Percentiles rank a stretch among this genome's conserved stretches.
Evolutionary conservation across 441 rosid genomes (phyloP).

Genomic region (Adansonia gregorii): DNA sequence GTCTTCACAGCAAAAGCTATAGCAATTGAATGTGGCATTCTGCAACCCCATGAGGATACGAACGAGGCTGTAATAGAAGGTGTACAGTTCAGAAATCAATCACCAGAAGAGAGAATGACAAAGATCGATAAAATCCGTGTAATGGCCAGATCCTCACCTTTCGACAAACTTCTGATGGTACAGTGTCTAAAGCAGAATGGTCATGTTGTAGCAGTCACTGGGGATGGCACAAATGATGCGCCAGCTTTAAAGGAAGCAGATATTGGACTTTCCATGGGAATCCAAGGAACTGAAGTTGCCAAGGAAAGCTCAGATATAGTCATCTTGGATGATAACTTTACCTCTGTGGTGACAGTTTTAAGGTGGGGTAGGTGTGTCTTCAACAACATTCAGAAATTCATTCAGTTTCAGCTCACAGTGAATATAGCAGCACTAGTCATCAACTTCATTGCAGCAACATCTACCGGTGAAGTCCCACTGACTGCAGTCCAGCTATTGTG

Average conservation of each 20-base stretch:
- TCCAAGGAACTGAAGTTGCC: constrained; percentile 58
- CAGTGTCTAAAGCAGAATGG: constrained; percentile 45
- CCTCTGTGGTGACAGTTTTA: constrained; percentile 49
- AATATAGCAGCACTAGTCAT: constrained; percentile 51
- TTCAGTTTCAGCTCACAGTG: constrained; percentile 62
- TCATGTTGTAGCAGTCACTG: constrained; percentile 60
- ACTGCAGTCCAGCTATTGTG: constrained; percentile 61
- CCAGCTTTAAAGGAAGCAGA: constrained; percentile 58
- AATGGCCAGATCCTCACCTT: constrained; percentile 59
- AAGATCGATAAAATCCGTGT: constrained; percentile 36
- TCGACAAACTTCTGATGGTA: constrained; percentile 58
- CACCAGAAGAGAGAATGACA: constrained; percentile 37
- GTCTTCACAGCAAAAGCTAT: constrained; percentile 50
- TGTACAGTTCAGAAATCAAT: constrained; percentile 38
- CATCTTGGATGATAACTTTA: constrained; percentile 55
- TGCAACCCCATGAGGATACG: constrained; percentile 31
- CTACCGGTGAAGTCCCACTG: constrained; percentile 51
- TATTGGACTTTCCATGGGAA: constrained; percentile 62
- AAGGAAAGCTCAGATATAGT: constrained; percentile 57
- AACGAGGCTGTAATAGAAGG: constrained; percentile 49
- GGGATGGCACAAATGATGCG: constrained; percentile 64
- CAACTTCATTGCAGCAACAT: constrained; percentile 51
- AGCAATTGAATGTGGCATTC: constrained; percentile 56
- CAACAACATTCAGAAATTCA: constrained; percentile 56
- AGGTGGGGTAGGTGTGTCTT: constrained; percentile 56